Percentiles rank a stretch among this genome's conserved stretches.
phyloP scores from a whole-genome alignment of 129 eudicot species.

The Saussurea involucrata region DNA sequence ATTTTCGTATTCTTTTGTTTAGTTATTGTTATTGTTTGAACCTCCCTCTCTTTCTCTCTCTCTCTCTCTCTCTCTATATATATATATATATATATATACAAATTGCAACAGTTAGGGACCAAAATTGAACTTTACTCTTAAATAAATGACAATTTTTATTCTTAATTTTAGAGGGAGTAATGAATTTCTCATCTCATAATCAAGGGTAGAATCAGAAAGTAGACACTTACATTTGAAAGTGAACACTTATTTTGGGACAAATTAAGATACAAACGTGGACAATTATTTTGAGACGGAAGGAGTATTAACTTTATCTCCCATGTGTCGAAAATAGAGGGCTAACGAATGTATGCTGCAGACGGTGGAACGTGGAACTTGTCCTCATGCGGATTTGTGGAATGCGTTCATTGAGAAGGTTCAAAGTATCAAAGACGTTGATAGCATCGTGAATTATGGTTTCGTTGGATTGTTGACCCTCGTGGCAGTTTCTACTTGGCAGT shows the following conservation, averaged over 20 bases:
- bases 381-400: slow-evolving; percentile 52
- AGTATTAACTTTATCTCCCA: not conserved
- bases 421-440: slow-evolving; percentile 48
- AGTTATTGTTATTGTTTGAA: too few relatives aligned
- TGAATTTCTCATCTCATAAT: not conserved
- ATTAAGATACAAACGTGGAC: not conserved
- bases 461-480: slow-evolving; percentile 51
- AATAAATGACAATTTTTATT: too few relatives aligned
- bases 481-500: slow-evolving; percentile 61
- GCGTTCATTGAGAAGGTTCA: slow-evolving; percentile 44
- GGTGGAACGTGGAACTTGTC: slow-evolving; percentile 49
- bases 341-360: slow-evolving; percentile 35
- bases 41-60: too few relatives aligned
- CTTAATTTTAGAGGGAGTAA: not conserved
- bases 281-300: not conserved
- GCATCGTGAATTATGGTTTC: slow-evolving; percentile 66
- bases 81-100: too few relatives aligned
- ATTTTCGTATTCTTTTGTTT: too few relatives aligned
- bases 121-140: too few relatives aligned
- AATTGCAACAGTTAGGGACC: too few relatives aligned
- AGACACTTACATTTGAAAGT: not conserved
- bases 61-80: too few relatives aligned
- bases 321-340: not conserved
- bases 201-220: not conserved
- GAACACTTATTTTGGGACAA: too few relatives aligned